Conservation (phyloP, 352 stramenopile species). For the Globisporangium middletonii region DNA sequence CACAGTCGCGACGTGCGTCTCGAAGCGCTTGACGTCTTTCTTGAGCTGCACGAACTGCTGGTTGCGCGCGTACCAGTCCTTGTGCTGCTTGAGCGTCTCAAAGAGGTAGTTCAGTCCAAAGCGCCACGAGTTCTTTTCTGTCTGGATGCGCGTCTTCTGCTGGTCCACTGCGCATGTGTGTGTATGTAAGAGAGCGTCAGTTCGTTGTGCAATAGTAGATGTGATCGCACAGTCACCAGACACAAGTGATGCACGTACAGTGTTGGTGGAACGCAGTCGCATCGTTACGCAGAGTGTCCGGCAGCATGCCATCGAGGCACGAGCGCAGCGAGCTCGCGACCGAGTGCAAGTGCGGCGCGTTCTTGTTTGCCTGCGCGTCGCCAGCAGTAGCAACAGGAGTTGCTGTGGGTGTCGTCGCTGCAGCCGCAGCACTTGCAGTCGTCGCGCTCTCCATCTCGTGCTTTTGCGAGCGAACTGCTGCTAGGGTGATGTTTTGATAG, state of each 20-base stretch:
- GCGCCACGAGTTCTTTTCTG: conserved; percentile 84
- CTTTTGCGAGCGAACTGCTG: too few relatives aligned
- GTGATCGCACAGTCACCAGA: neutral
- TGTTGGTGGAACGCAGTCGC: conserved; percentile 65
- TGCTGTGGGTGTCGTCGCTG: neutral
- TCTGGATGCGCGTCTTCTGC: conserved; percentile 67
- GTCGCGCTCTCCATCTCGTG: neutral
- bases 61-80: conserved; percentile 86
- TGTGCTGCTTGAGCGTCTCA: conserved; percentile 86
- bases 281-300: conserved; percentile 80
- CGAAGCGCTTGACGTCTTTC: conserved; percentile 78
- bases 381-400: neutral
- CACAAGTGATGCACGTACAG: conserved; percentile 24
- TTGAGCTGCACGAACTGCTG: conserved; percentile 85
- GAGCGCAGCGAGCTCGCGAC: conserved; percentile 77
- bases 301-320: conserved; percentile 81
- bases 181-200: neutral
- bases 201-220: neutral
- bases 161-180: conserved; percentile 37
- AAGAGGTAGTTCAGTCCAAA: conserved; percentile 88
- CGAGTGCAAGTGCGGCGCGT: conserved; percentile 72
- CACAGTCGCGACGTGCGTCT: conserved; percentile 67
- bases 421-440: neutral
- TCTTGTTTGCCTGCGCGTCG: conserved; percentile 30
- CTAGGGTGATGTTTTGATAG: too few relatives aligned